Percentiles rank a stretch among this genome's conserved stretches.
Conservation (phyloP, 768 basidiomycete genomes). For the Lactarius sanguifluus region DNA sequence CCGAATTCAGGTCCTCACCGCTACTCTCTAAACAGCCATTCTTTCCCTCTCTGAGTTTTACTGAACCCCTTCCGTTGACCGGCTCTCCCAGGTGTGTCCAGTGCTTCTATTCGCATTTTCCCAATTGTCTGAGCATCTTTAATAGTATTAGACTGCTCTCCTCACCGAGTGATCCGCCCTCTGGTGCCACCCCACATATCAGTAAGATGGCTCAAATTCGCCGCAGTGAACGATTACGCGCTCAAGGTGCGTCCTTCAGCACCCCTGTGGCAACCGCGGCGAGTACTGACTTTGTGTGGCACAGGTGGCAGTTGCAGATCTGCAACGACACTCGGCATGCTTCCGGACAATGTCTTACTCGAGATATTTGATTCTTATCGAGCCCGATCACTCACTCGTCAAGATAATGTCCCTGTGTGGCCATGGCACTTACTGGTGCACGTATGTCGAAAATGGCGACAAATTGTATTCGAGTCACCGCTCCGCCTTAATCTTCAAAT, state of each 20-base stretch:
- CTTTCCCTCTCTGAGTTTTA: constrained; percentile 48
- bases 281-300: neutral
- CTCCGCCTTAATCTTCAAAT: neutral
- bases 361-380: neutral
- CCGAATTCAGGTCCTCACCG: constrained; percentile 43
- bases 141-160: neutral
- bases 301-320: neutral
- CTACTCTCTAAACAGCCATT: constrained; percentile 47
- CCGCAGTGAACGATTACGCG: neutral
- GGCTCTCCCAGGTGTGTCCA: neutral
- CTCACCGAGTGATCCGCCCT: no score
- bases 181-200: neutral
- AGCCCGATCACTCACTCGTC: no score
- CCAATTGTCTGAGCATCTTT: constrained; percentile 37
- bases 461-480: neutral
- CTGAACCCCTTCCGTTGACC: neutral
- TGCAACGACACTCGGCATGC: neutral
- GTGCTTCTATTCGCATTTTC: constrained; percentile 24
- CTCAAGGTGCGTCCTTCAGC: neutral
- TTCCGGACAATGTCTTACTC: neutral
- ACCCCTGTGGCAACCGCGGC: neutral
- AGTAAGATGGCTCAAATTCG: neutral
- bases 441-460: neutral
- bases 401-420: neutral
- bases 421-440: neutral